A percentile compares a stretch with the other conserved stretches of the same genome.
Conservation (phyloP, 257 asterid species). For the Solanum appendiculatum region DNA sequence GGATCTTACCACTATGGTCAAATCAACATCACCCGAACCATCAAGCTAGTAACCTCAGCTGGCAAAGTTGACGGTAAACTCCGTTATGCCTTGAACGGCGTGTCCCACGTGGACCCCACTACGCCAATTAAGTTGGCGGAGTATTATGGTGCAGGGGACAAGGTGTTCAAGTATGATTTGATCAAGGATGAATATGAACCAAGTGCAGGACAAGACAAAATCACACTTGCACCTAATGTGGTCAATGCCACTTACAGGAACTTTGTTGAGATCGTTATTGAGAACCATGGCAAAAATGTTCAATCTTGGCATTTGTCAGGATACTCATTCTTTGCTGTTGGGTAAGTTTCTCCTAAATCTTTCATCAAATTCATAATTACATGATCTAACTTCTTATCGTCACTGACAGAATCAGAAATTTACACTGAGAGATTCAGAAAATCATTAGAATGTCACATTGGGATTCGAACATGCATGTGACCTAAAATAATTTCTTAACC, state of each 20-base stretch:
- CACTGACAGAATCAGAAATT: neutral
- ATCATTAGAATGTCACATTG: neutral
- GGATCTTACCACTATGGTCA: slow-evolving; percentile 74
- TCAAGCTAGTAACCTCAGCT: slow-evolving; percentile 33
- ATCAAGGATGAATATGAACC: slow-evolving; percentile 31
- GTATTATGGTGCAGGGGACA: slow-evolving; percentile 22
- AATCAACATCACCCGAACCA: slow-evolving; percentile 59
- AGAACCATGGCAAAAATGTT: slow-evolving; percentile 22
- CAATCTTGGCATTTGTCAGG: slow-evolving; percentile 58
- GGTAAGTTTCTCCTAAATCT: slow-evolving; percentile 15
- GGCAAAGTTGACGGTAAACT: slow-evolving; percentile 37
- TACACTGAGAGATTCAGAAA: neutral
- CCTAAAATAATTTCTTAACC: neutral
- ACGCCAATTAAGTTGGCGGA: slow-evolving; percentile 64
- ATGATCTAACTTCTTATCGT: too few relatives aligned
- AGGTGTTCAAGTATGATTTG: slow-evolving; percentile 38
- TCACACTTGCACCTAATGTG: slow-evolving; percentile 24
- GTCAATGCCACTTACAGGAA: slow-evolving; percentile 30
- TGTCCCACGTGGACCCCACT: slow-evolving; percentile 35
- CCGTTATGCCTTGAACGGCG: slow-evolving; percentile 45
- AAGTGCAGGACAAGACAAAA: neutral
- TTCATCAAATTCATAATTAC: neutral
- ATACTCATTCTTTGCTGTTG: slow-evolving; percentile 58
- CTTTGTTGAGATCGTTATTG: slow-evolving; percentile 27
- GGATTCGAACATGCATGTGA: neutral